Conservation (phyloP, 345 rosid genomes). For the Hibiscus trionum region DNA sequence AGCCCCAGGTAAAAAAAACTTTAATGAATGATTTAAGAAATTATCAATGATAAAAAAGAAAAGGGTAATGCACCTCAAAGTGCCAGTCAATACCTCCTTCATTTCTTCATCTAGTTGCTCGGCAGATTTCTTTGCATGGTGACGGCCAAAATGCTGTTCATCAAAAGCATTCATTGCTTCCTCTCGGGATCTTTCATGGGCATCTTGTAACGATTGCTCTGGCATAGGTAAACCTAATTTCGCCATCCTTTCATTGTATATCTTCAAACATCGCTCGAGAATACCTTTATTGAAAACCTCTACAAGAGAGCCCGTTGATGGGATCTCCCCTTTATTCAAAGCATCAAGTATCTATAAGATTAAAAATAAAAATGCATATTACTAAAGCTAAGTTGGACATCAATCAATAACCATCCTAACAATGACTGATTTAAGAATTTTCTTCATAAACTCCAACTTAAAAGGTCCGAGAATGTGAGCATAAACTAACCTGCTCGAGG, state of each 20-base stretch:
- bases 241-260: constrained; percentile 63
- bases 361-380: constrained; percentile 7
- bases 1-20: background rate
- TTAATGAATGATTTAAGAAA: background rate
- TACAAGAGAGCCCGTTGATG: constrained; percentile 96
- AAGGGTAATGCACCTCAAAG: background rate
- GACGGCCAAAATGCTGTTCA: constrained; percentile 92
- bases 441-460: background rate
- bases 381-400: background rate
- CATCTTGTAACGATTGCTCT: constrained; percentile 53
- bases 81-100: constrained; percentile 50
- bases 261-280: constrained; percentile 74
- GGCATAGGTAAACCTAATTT: constrained; percentile 58
- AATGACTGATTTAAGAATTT: background rate
- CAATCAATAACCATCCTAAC: background rate
- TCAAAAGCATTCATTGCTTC: constrained; percentile 65
- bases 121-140: constrained; percentile 81
- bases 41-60: background rate
- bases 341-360: constrained; percentile 87
- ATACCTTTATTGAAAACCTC: constrained; percentile 95
- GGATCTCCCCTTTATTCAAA: constrained; percentile 97
- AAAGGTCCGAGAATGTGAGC: background rate
- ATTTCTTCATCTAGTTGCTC: constrained; percentile 74
- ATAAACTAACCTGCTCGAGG: constrained; percentile 70
- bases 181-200: constrained; percentile 54